Evolutionary conservation across 495 filamentous ascomycete genomes (phyloP), one percentile per base, ranked within the genome.

Genomic region (Neurospora sp.): DNA sequence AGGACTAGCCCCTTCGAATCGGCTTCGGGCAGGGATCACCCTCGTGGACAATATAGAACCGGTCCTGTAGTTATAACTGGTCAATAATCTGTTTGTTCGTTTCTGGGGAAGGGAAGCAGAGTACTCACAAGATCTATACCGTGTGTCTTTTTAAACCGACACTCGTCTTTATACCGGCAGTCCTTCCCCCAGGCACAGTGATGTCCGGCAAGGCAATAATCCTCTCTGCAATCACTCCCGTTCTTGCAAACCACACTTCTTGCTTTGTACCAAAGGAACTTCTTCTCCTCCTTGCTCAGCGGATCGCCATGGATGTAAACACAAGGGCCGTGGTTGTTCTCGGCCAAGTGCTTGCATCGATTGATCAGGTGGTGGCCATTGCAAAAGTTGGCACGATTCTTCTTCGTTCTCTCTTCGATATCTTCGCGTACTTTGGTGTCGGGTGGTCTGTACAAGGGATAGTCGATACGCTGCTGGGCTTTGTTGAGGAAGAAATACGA

Each of bases 201-300:
- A 39, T 84, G 83, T 34, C 81, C 82, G 21, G 79, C 76, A 28
- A 73, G 74, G 74, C 83, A 84, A 5, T 71, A 74, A 11, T 73
- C 10, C 2, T 81, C 78, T 2, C 71, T 70, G 72, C 83, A 84
- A 0, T 66, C 17, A 6, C 69, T 69, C 11, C 73, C 73, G 9
- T 71, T 43, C 11, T 39, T 38, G 62, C 83, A 84, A 0, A 73
- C 62, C 0, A 78, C 70, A 21, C 74, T 74, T 0, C 83, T 74
- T 3, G 83, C 79, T 38, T 77, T 81, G 19, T 71, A 62, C 36
- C 70, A 72, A 17, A 83, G 69, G 0, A 77, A 74, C 6, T 76
- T 43, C 36, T 74, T 72, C 73, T 83, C 81, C 24, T 66, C 75
- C 0, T 43, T 11, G 38, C 21, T 73, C 15, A 84, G 73, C 0